phyloP scores from a whole-genome alignment of 179 eudicot species.

The Gypsophila paniculata region DNA sequence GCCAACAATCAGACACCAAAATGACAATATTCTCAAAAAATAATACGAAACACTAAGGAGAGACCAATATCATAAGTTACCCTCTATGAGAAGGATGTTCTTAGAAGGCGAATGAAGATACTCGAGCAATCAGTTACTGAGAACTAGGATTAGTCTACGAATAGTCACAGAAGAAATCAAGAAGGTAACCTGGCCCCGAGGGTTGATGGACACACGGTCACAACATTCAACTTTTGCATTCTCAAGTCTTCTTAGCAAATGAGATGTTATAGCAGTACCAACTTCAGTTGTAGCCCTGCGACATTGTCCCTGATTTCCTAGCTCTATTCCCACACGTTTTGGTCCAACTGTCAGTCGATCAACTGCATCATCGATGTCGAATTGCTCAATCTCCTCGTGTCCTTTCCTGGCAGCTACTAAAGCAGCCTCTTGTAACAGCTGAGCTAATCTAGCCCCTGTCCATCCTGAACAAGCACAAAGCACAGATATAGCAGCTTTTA shows the following conservation, averaged over 20 bases:
- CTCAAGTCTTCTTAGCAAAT: conserved; percentile 64
- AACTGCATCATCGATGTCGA: conserved; percentile 90
- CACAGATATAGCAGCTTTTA: not conserved
- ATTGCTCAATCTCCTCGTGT: conserved; percentile 55
- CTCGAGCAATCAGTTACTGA: conserved; percentile 3
- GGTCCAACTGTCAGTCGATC: conserved; percentile 92
- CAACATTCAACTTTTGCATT: conserved; percentile 76
- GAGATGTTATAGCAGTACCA: conserved; percentile 79
- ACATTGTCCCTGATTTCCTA: conserved; percentile 78
- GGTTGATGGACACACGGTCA: conserved; percentile 78
- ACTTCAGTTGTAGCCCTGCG: conserved; percentile 82
- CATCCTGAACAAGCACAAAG: conserved; percentile 55
- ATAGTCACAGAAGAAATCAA: not conserved
- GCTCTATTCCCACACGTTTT: conserved; percentile 58
- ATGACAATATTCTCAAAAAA: not conserved
- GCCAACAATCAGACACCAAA: not conserved
- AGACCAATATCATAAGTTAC: conserved; percentile 4
- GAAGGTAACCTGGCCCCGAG: conserved; percentile 73
- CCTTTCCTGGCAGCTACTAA: conserved; percentile 87
- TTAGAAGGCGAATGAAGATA: not conserved
- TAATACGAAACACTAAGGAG: not conserved
- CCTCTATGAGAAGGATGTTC: not conserved
- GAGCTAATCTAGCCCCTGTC: conserved; percentile 91
- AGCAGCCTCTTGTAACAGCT: conserved; percentile 92
- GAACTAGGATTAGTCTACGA: not conserved